Evolutionary conservation across 768 basidiomycete genomes (phyloP), one percentile per base, ranked within the genome.

Genomic region (Mrakia frigida): DNA sequence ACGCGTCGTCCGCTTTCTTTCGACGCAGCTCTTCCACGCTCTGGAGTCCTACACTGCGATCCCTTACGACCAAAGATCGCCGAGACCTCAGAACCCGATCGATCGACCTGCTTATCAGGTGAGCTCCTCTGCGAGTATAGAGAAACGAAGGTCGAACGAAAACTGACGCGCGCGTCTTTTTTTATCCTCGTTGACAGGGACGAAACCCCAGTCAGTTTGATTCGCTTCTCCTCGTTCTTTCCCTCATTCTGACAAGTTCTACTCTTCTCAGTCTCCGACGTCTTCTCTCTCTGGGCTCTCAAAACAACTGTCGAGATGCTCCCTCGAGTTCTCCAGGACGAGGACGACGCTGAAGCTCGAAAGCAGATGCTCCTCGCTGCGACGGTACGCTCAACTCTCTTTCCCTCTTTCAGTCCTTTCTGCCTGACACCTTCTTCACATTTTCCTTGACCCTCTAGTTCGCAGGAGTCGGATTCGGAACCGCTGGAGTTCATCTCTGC

Each of bases 21-120:
- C n/a, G n/a, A n/a, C n/a, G n/a, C 28, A 56, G 56, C 81, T 98
- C 46, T 98, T 98, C 88, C 96, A 98, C 80, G 92, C 94, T 72
- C 86, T 98, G 84, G 95, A 98, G 83, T 93, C 91, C 77, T 96
- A 91, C 82, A 96, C 94, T 11, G 92, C 94, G 7, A 94, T 97
- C 79, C 94, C 93, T 89, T 96, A 96, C 83, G 90, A 89, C 28
- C 92, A 96, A 83, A 91, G 96, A 69, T 89, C 87, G 1, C 96
- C 95, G 7, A 88, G 96, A 35, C 96, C 96, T 3, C 81, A 88
- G 13, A 97, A 98, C 83, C 96, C 96, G 3, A 90, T 94, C 59
- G 84, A 92, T 60, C 88, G 96, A 60, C 96, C 96, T 11, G 91
- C 93, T 6, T 97, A 96, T 81, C 94, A 96, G 83, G 74, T 74